These are phyloP conservation scores for Calycina herbarum DNA, from an alignment of 2,329 filamentous ascomycete genomes.

Conservation along the genomic window DNA sequence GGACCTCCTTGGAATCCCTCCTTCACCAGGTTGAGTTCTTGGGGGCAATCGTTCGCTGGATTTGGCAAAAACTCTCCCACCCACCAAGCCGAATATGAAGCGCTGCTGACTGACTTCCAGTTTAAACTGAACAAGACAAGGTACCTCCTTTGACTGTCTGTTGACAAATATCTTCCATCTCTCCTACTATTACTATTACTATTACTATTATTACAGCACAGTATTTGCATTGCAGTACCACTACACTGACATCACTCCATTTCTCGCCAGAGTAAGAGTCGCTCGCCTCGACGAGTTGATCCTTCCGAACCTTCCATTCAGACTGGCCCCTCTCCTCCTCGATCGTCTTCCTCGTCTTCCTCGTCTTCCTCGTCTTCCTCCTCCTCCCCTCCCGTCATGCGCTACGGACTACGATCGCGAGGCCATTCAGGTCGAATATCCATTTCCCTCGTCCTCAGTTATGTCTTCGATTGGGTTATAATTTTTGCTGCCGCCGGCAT, in stretches of 20 bases:
- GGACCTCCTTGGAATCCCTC: background rate
- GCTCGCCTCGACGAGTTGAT: background rate
- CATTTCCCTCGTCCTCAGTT: slow-evolving; percentile 56
- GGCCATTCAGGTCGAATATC: slow-evolving; percentile 28
- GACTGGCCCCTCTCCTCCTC: background rate
- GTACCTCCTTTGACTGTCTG: too few species aligned
- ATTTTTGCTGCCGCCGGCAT: slow-evolving; percentile 60
- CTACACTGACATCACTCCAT: background rate
- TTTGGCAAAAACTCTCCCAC: background rate
- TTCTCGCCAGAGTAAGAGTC: background rate
- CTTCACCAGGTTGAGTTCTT: background rate
- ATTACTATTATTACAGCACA: background rate
- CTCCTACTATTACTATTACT: background rate
- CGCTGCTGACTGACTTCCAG: background rate
- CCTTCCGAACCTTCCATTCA: background rate
- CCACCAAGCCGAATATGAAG: background rate
- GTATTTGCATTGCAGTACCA: background rate
- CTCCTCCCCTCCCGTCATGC: slow-evolving; percentile 15
- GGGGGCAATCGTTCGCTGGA: background rate
- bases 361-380: background rate
- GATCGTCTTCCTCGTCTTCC: background rate
- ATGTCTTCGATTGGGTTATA: slow-evolving; percentile 73
- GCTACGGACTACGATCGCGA: slow-evolving; percentile 15
- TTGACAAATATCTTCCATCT: too few species aligned
- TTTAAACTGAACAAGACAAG: too few species aligned